Conservation (phyloP, 768 basidiomycete genomes). For the Suillus variegatus region DNA sequence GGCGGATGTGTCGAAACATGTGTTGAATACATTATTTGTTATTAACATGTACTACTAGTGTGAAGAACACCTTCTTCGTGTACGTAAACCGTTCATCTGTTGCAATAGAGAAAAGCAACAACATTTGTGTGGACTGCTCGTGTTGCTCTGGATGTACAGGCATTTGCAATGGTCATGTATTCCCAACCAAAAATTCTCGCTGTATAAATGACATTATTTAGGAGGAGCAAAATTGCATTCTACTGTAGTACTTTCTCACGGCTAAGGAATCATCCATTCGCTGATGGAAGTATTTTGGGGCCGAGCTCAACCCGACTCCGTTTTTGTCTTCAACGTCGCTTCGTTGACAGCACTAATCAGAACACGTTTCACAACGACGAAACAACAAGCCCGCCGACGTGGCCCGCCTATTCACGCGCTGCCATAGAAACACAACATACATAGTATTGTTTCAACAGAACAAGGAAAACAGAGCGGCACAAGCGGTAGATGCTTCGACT, state of each 20-base stretch:
- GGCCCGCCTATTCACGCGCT: neutral
- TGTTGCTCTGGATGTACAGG: too few species aligned
- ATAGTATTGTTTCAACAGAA: neutral
- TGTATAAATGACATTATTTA: too few species aligned
- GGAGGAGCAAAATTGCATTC: too few species aligned
- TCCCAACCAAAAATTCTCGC: too few species aligned
- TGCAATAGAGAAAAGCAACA: too few species aligned
- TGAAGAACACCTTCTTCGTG: neutral
- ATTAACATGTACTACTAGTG: neutral
- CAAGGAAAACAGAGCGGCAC: neutral
- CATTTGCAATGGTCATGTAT: too few species aligned
- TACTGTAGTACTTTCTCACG: too few species aligned
- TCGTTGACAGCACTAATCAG: neutral
- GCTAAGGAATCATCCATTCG: too few species aligned
- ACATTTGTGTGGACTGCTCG: too few species aligned
- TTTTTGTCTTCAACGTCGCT: neutral
- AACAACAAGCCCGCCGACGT: slow-evolving; percentile 3
- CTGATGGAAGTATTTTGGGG: neutral
- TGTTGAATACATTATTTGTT: neutral
- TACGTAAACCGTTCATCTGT: neutral
- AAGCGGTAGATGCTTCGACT: neutral
- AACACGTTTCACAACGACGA: slow-evolving; percentile 6
- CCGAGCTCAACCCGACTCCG: neutral
- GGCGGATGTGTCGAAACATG: neutral
- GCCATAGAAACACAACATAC: neutral